phyloP scores from a whole-genome alignment of 2,329 filamentous ascomycete genomes.

The Curvularia verruculosa region DNA sequence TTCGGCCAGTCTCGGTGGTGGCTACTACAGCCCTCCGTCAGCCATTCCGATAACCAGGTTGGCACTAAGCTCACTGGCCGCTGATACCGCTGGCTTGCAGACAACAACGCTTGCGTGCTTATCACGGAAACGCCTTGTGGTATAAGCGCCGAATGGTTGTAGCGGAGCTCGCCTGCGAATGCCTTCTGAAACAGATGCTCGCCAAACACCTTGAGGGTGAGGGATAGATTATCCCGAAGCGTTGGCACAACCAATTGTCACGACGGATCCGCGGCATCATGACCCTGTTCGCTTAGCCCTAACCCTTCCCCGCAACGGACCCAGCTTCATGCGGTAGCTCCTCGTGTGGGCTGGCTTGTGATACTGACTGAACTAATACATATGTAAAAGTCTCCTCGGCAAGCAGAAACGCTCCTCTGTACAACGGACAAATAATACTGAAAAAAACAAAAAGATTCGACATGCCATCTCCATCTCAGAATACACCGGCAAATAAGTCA shows the following conservation, averaged over 20 bases:
- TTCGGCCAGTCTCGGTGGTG: slow-evolving; percentile 14
- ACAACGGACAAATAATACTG: not conserved
- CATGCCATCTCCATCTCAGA: not conserved
- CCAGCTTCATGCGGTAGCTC: slow-evolving; percentile 17
- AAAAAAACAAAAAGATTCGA: not conserved
- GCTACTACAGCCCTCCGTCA: slow-evolving; percentile 11
- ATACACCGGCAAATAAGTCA: not conserved
- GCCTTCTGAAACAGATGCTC: slow-evolving; percentile 12
- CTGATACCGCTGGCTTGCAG: slow-evolving; percentile 21
- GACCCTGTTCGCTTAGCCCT: slow-evolving; percentile 7
- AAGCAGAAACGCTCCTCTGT: not conserved
- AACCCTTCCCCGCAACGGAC: slow-evolving; percentile 18
- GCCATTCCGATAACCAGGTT: slow-evolving; percentile 36
- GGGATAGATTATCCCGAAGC: not conserved
- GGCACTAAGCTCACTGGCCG: slow-evolving; percentile 24
- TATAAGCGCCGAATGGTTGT: slow-evolving; percentile 21
- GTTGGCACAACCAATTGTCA: slow-evolving; percentile 1
- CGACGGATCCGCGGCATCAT: slow-evolving; percentile 6
- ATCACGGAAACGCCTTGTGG: slow-evolving; percentile 27
- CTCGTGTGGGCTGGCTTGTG: slow-evolving; percentile 8
- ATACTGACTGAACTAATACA: not conserved
- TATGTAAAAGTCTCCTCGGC: not conserved
- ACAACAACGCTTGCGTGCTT: slow-evolving; percentile 21
- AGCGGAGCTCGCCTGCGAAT: slow-evolving; percentile 32
- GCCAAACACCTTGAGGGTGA: not conserved